Evolutionary conservation across 2,329 filamentous ascomycete species (phyloP).

Genomic region (Epichloe brachyelytri): DNA sequence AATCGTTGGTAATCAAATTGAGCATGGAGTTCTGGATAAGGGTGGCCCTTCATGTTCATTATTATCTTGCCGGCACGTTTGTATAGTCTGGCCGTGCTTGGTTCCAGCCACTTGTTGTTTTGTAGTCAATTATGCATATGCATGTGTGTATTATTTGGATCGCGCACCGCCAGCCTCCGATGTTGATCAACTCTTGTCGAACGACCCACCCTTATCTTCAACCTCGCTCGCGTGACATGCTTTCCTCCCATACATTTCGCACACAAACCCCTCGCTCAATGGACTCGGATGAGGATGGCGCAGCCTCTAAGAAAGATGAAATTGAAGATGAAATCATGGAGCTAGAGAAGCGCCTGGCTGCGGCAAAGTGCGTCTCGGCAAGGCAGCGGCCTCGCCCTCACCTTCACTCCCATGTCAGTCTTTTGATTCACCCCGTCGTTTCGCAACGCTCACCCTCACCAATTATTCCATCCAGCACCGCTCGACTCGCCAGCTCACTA

Average conservation of each 20-base stretch:
- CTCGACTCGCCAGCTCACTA: constrained; percentile 37
- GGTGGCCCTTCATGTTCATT: not conserved
- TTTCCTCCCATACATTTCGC: no score
- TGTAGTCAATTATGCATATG: not conserved
- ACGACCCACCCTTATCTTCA: not conserved
- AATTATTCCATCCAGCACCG: not conserved
- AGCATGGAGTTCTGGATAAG: constrained; percentile 13
- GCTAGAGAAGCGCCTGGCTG: constrained; percentile 40
- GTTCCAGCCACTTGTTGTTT: not conserved
- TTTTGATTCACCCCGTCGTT: not conserved
- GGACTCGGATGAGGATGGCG: constrained; percentile 11
- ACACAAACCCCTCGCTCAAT: constrained; percentile 11
- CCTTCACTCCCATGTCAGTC: not conserved
- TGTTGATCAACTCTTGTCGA: not conserved
- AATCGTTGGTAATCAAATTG: not conserved
- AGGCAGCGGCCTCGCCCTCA: not conserved
- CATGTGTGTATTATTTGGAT: not conserved
- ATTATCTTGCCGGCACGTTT: not conserved
- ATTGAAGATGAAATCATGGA: constrained; percentile 43
- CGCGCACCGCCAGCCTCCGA: not conserved
- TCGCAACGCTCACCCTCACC: not conserved
- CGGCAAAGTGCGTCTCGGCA: constrained; percentile 28
- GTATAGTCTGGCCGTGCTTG: not conserved
- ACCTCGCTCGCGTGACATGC: not conserved
- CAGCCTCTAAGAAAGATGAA: constrained; percentile 14